Conservation (phyloP, 257 asterid genomes). For the Lithospermum erythrorhizon region DNA sequence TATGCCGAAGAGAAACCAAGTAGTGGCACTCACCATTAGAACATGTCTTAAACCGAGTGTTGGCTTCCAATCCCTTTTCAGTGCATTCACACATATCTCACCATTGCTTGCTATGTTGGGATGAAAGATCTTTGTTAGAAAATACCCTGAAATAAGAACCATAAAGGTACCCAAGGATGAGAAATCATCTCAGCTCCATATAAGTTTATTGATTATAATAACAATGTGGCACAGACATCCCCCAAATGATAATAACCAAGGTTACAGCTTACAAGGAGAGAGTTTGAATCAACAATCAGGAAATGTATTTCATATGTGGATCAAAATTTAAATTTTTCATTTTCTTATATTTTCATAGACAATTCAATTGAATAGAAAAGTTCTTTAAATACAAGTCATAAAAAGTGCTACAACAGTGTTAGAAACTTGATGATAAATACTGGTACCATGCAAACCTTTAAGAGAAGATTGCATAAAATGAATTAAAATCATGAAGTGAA, state of each 20-base stretch:
- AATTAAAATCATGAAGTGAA: not conserved
- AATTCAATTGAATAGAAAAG: too few species aligned
- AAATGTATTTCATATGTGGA: not conserved
- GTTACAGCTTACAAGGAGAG: not conserved
- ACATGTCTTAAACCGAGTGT: conserved; percentile 86
- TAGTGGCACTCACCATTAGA: conserved; percentile 41
- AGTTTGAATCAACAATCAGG: not conserved
- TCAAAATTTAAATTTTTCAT: not conserved
- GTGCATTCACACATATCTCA: conserved; percentile 90
- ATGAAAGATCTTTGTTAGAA: conserved; percentile 85
- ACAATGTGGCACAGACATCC: too few species aligned
- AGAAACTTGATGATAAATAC: not conserved
- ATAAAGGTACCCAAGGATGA: not conserved
- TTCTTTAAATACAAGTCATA: too few species aligned
- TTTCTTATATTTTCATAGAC: not conserved
- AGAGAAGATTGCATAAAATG: not conserved
- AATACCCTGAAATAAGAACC: conserved; percentile 51
- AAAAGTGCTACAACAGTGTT: not conserved
- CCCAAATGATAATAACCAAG: too few species aligned
- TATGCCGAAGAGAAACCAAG: not conserved
- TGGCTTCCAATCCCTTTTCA: conserved; percentile 93
- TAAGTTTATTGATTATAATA: too few species aligned
- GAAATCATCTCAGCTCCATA: too few species aligned
- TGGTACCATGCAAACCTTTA: not conserved
- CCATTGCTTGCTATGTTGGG: conserved; percentile 81